Evolutionary conservation across 1,284 basidiomycete genomes (phyloP).

Genomic region (Irpex sp.): DNA sequence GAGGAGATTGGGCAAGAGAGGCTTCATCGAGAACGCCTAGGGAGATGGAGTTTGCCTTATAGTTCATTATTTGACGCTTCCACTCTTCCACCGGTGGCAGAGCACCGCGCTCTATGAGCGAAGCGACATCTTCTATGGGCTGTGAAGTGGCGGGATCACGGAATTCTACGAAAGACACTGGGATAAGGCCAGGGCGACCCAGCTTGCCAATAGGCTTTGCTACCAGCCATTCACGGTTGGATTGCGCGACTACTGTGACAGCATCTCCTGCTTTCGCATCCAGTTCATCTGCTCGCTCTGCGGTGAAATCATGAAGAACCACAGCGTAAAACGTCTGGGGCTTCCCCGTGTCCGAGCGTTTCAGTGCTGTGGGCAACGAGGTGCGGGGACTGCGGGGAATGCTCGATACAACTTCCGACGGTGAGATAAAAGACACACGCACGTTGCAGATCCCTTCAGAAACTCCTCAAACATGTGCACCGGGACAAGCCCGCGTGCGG

Average conservation of each 20-base stretch:
- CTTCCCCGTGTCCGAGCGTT: conserved; percentile 33
- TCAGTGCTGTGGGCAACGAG: conserved; percentile 4
- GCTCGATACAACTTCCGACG: neutral
- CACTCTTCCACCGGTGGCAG: conserved; percentile 97
- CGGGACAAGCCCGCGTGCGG: conserved; percentile 90
- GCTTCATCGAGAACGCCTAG: conserved; percentile 84
- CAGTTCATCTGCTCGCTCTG: conserved; percentile 95
- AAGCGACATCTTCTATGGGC: conserved; percentile 69
- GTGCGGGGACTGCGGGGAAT: conserved; percentile 15
- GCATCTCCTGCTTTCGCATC: conserved; percentile 93
- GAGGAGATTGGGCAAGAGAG: conserved; percentile 8
- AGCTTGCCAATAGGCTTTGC: conserved; percentile 94
- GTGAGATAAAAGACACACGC: conserved; percentile 29
- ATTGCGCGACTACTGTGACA: conserved; percentile 89
- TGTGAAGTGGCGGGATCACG: conserved; percentile 87
- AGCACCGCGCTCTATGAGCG: conserved; percentile 80
- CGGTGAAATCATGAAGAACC: conserved; percentile 92
- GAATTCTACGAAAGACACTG: conserved; percentile 94
- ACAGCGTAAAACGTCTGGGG: conserved; percentile 83
- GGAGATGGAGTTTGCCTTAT: conserved; percentile 95
- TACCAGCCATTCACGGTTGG: conserved; percentile 88
- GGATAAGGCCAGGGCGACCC: conserved; percentile 94
- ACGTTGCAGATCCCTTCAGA: conserved; percentile 66
- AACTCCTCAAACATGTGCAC: conserved; percentile 86
- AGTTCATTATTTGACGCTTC: conserved; percentile 93